Percentiles rank a stretch among this genome's conserved stretches.
These are phyloP conservation scores for Ochromonas danica DNA, from an alignment of 108 stramenopile genomes.

Conservation along the genomic window DNA sequence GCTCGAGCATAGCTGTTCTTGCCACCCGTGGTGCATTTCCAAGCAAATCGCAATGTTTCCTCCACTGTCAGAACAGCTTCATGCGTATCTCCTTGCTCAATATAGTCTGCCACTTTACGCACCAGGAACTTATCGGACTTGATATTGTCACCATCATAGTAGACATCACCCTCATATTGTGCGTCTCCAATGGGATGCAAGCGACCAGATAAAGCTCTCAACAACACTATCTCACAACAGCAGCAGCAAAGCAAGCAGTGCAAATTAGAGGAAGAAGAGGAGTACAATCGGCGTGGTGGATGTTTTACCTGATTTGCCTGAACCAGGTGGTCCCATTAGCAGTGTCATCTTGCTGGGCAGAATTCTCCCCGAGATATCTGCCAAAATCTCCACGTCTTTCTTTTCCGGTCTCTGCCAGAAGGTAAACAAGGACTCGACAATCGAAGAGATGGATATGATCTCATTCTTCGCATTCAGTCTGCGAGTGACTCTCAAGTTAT, in stretches of 20 bases:
- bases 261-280: conserved; percentile 68
- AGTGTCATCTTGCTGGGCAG: conserved; percentile 71
- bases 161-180: conserved; percentile 29
- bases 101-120: conserved; percentile 48
- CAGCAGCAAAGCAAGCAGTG: too few species aligned
- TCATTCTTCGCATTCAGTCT: background rate
- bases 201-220: conserved; percentile 43
- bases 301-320: too few species aligned
- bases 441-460: background rate
- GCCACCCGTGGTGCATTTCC: too few species aligned
- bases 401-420: background rate
- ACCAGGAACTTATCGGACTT: conserved; percentile 38
- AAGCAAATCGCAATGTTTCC: conserved; percentile 72
- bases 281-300: too few species aligned
- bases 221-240: conserved; percentile 28
- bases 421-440: background rate
- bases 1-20: too few species aligned
- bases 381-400: background rate
- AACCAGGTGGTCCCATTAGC: too few species aligned
- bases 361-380: background rate
- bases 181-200: conserved; percentile 37
- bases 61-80: conserved; percentile 68
- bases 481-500: background rate
- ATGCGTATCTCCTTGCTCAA: too few species aligned
- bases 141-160: conserved; percentile 44